Base-by-base conservation (phyloP, 23 red algal genomes). In the Gracilaria caudata region DNA sequence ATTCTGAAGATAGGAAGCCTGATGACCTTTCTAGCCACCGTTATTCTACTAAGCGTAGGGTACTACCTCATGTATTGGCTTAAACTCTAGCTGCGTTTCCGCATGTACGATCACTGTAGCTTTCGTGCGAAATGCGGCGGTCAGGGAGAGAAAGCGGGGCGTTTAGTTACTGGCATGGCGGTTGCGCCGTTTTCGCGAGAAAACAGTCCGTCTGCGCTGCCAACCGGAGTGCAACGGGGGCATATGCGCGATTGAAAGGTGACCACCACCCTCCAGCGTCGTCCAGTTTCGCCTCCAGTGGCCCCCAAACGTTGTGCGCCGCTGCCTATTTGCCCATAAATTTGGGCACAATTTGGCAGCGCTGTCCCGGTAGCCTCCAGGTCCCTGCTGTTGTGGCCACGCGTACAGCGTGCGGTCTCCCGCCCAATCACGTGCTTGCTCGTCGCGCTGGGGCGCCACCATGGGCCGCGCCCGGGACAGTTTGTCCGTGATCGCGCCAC, bases 1-100 rank as follows among this genome's bases (percentile, higher is more conserved):
- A 77, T 99, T n/a, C 53, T 94, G 16, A 35, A 38, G 59, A 45
- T 93, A 0, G 95, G 95, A 53, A 51, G 75, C 5, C 77, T 85
- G 32, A 93, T 98, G 90, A 98, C 95, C 19, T 2, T 94, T 14
- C 24, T 98, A 46, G 39, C 79, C 57, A 78, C 43, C n/a, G 29
- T 68, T 59, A 64, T 91, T 37, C 33, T 94, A 43, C 33, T 93
- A 32, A 57, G 51, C 7, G 19, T 81, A 37, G 95, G 95, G 17
- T 98, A 75, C 40, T 30, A 75, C 70, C 24, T 75, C 1, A 75
- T 75, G 70, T 38, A 39, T 4, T 75, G 70, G 70, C 70, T 75
- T 46, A 43, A 75, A 46, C 24, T 75, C 12, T 75, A 75, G 70
- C 17, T 43, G n/a, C 4, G 70, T 21, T 21, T n/a, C 33, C 17